Percentiles rank a stretch among this genome's conserved stretches.
Evolutionary conservation across 495 filamentous ascomycete genomes (phyloP).

Genomic region (Aspergillus bertholletiae): DNA sequence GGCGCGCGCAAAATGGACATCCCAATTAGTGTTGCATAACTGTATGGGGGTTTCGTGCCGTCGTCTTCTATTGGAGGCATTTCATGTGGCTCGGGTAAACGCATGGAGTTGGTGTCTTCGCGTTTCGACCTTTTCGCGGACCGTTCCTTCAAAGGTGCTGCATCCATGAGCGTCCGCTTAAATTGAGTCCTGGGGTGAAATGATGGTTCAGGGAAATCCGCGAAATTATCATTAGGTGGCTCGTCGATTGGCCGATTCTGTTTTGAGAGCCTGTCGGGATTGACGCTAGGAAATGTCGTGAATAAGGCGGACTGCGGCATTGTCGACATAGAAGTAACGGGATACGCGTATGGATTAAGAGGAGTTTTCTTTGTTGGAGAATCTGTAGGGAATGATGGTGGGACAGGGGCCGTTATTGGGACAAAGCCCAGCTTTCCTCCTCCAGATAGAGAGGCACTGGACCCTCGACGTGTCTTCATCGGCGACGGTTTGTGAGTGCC

Average conservation of each 20-base stretch:
- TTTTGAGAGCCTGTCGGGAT: slow-evolving; percentile 43
- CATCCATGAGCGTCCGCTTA: slow-evolving; percentile 70
- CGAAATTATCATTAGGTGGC: slow-evolving; percentile 47
- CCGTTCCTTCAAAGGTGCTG: slow-evolving; percentile 69
- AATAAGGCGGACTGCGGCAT: slow-evolving; percentile 63
- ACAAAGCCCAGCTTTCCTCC: slow-evolving; percentile 45
- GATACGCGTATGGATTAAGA: slow-evolving; percentile 41
- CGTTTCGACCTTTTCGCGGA: slow-evolving; percentile 58
- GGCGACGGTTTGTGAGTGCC: slow-evolving; percentile 57
- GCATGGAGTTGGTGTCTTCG: slow-evolving; percentile 42
- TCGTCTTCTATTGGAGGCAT: slow-evolving; percentile 83
- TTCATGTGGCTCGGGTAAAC: slow-evolving; percentile 66
- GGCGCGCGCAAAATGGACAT: slow-evolving; percentile 93
- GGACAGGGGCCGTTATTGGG: slow-evolving; percentile 68
- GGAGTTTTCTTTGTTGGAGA: slow-evolving; percentile 77
- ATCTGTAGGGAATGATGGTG: slow-evolving; percentile 68
- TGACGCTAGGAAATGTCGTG: slow-evolving; percentile 56
- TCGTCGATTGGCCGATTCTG: slow-evolving; percentile 58
- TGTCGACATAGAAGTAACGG: slow-evolving; percentile 51
- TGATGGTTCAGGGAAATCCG: slow-evolving; percentile 50
- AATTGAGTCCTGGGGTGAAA: slow-evolving; percentile 57
- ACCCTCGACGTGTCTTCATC: slow-evolving; percentile 42
- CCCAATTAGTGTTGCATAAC: slow-evolving; percentile 93
- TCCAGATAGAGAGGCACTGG: slow-evolving; percentile 32
- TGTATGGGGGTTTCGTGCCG: slow-evolving; percentile 82